Base-by-base conservation (phyloP, 257 asterid species). In the Solanum chilense region DNA sequence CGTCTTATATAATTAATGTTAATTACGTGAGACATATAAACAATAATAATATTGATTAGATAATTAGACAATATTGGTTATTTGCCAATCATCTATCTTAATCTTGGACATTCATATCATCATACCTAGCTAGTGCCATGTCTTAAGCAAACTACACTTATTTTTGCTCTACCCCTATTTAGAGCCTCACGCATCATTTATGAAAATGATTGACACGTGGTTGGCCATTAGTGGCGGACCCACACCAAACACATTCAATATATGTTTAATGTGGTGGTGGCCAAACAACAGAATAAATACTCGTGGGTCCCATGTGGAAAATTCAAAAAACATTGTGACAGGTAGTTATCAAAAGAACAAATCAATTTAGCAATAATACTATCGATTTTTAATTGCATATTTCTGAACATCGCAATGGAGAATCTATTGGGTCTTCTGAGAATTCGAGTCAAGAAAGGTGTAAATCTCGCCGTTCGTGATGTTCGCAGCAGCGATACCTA, bases 401-500 rank as follows among this genome's bases (percentile, higher is more conserved):
- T 56, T 0, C 12, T 56, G 25, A 56, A 7, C 12, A 56, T 56
- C 66, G 12, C 25, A 83, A 91, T 93, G 94, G 94, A 96, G n/a
- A 86, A 89, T 52, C 87, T 93, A 81, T 83, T 94, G 92, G 99
- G 99, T 29, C 92, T 96, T 68, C 96, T 96, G 31, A 90, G 96
- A 86, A 89, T 96, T 62, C 90, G 96, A 39, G 85, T 96, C 12
- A 91, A 93, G 64, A 89, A 92, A 89, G 99, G 99, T 33, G 86
- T 94, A 29, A 95, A 96, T 89, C 99, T 96, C 52, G 99, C 98
- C 18, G 93, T 96, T 85, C 97, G 98, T 12, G 99, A 96, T 88
- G 96, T 95, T 86, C 89, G 92, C 7, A 93, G 95, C 89, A 96
- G 99, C 41, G 98, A 96, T 85, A 91, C 92, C 37, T 91, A 91